These are phyloP conservation scores for Moniliella sp. DNA, from an alignment of 1,284 basidiomycete genomes.

Conservation along the genomic window DNA sequence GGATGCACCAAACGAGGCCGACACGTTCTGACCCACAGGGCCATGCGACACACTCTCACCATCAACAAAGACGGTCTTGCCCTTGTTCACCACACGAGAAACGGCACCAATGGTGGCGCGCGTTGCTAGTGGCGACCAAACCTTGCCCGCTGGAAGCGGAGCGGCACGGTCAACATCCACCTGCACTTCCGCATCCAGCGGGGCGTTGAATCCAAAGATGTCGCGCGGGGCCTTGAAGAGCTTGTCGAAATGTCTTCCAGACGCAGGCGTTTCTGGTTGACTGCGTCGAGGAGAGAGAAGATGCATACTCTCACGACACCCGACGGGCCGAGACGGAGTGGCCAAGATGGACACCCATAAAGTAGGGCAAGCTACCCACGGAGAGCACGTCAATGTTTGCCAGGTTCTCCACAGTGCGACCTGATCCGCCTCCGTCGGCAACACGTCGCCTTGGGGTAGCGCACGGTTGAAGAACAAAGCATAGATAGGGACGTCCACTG, in stretches of 20 bases:
- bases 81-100: slow-evolving; percentile 74
- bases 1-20: slow-evolving; percentile 38
- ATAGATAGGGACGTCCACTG: slow-evolving; percentile 84
- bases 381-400: slow-evolving; percentile 76
- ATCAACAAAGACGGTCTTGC: slow-evolving; percentile 75
- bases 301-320: slow-evolving; percentile 74
- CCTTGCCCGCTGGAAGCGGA: slow-evolving; percentile 38
- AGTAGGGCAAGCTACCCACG: slow-evolving; percentile 64
- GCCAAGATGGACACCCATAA: slow-evolving; percentile 49
- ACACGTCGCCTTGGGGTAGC: slow-evolving; percentile 41
- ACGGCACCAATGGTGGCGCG: slow-evolving; percentile 51
- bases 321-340: slow-evolving; percentile 48
- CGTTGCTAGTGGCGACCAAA: slow-evolving; percentile 67
- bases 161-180: slow-evolving; percentile 72
- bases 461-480: slow-evolving; percentile 69
- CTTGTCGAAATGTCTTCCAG: slow-evolving; percentile 58
- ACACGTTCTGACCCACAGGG: slow-evolving; percentile 58
- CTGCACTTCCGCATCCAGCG: slow-evolving; percentile 49
- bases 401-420: slow-evolving; percentile 61
- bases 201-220: slow-evolving; percentile 76
- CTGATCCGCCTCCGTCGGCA: slow-evolving; percentile 63
- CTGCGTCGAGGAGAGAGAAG: slow-evolving; percentile 70
- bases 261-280: slow-evolving; percentile 55
- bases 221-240: slow-evolving; percentile 66
- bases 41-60: slow-evolving; percentile 48